Evolutionary conservation across 2,329 filamentous ascomycete species (phyloP).

Genomic region (Pseudogymnoascus destructans): DNA sequence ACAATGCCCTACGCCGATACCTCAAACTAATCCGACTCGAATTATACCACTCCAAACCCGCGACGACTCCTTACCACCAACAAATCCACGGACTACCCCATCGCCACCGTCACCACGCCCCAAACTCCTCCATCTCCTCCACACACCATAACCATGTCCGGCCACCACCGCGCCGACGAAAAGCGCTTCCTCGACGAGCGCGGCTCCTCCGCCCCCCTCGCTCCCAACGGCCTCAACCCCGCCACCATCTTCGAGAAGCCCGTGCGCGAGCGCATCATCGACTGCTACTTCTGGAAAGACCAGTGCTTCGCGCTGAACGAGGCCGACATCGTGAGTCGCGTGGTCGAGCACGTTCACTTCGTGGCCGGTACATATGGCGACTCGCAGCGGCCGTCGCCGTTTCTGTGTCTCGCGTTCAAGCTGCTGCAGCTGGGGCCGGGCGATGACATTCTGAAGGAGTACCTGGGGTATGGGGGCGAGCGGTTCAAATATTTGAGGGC

Average conservation of each 20-base stretch:
- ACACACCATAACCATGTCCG: slow-evolving; percentile 25
- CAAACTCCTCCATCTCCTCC: background rate
- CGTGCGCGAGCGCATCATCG: slow-evolving; percentile 86
- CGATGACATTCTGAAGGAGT: slow-evolving; percentile 66
- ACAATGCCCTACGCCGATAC: background rate
- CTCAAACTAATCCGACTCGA: background rate
- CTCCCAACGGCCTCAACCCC: slow-evolving; percentile 81
- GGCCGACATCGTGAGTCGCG: slow-evolving; percentile 72
- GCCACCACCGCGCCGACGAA: slow-evolving; percentile 69
- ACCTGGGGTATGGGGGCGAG: slow-evolving; percentile 62
- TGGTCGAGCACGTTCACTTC: slow-evolving; percentile 66
- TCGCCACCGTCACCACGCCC: background rate
- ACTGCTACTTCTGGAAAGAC: slow-evolving; percentile 97
- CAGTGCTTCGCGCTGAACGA: slow-evolving; percentile 94
- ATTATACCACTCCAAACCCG: background rate
- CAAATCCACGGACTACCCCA: background rate
- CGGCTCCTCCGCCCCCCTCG: slow-evolving; percentile 60
- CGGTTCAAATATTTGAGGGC: slow-evolving; percentile 79
- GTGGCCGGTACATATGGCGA: slow-evolving; percentile 81
- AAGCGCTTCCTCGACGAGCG: slow-evolving; percentile 78
- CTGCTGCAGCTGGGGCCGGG: slow-evolving; percentile 76
- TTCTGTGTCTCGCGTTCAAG: slow-evolving; percentile 90
- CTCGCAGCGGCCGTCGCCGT: slow-evolving; percentile 77
- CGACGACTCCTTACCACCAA: background rate
- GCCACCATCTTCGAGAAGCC: slow-evolving; percentile 94